A percentile compares a stretch with the other conserved stretches of the same genome.
These are phyloP conservation scores for Phytophthora sojae DNA, from an alignment of 352 stramenopile species.

Conservation along the genomic window DNA sequence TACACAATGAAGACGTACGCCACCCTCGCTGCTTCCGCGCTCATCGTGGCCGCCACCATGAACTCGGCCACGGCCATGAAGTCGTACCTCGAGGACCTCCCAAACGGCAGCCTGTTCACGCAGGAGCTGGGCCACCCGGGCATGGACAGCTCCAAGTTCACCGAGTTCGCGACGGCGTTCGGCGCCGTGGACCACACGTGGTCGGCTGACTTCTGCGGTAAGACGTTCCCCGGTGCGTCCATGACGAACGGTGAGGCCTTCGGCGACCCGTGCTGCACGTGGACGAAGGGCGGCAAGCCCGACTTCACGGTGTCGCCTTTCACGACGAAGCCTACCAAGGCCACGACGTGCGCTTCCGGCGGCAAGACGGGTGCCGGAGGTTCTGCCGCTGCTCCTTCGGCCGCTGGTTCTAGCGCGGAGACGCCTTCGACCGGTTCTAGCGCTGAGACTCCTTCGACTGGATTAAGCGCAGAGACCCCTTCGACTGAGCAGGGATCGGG, in stretches of 20 bases:
- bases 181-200: conserved; percentile 32
- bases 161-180: conserved; percentile 50
- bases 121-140: conserved; percentile 47
- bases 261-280: conserved; percentile 66
- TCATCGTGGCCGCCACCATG: conserved; percentile 30
- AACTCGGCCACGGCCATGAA: conserved; percentile 28
- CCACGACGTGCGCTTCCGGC: conserved; percentile 29
- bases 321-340: conserved; percentile 30
- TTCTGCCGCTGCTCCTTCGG: not conserved
- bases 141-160: conserved; percentile 41
- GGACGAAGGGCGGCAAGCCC: conserved; percentile 41
- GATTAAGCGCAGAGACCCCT: not conserved
- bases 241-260: conserved; percentile 56
- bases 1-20: conserved; percentile 29
- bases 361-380: not conserved
- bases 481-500: not conserved
- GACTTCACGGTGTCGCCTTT: conserved; percentile 51
- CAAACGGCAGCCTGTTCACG: conserved; percentile 50
- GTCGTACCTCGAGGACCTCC: conserved; percentile 44
- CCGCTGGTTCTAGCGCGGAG: conserved; percentile 5
- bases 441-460: not conserved
- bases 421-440: not conserved
- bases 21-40: conserved; percentile 28
- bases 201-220: conserved; percentile 31
- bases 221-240: conserved; percentile 30